Percentiles rank a stretch among this genome's conserved stretches.
Evolutionary conservation across 2,329 filamentous ascomycete genomes (phyloP).

Genomic region (Botryosphaeria dothidea): DNA sequence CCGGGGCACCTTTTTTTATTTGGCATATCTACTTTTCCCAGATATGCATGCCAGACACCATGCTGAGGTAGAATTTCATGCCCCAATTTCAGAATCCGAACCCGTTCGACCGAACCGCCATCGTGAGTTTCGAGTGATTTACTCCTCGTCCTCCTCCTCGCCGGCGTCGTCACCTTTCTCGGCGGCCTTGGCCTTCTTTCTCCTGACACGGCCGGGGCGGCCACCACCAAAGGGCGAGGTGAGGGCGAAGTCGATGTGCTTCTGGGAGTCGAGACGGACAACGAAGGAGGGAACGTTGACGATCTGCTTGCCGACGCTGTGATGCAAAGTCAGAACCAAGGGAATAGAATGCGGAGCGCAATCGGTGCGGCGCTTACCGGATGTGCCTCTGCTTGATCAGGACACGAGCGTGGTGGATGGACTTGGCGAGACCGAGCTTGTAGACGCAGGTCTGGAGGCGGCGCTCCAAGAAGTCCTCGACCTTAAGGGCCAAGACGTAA

Average conservation of each 20-base stretch:
- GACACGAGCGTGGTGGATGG: constrained; percentile 99
- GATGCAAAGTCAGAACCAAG: not conserved
- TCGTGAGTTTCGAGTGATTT: constrained; percentile 26
- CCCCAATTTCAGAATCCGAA: constrained; percentile 13
- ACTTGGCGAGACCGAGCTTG: constrained; percentile 99
- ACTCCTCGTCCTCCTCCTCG: constrained; percentile 82
- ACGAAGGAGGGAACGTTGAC: constrained; percentile 99
- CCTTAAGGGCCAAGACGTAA: constrained; percentile 99
- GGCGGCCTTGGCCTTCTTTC: constrained; percentile 99
- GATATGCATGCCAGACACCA: constrained; percentile 8
- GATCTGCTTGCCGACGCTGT: constrained; percentile 97
- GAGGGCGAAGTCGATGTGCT: constrained; percentile 99
- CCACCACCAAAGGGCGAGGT: constrained; percentile 97
- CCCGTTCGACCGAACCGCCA: constrained; percentile 2
- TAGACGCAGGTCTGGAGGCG: constrained; percentile 99
- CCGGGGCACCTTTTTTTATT: constrained; percentile 14
- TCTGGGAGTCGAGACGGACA: constrained; percentile 99
- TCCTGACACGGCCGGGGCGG: constrained; percentile 93
- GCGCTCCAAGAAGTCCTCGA: constrained; percentile 99
- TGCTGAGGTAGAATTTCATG: constrained; percentile 11
- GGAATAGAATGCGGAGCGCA: constrained; percentile 4
- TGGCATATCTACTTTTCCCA: constrained; percentile 10
- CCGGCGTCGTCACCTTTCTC: constrained; percentile 79
- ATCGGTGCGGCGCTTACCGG: constrained; percentile 53
- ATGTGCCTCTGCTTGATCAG: constrained; percentile 99